Conservation (phyloP, 371 early-diverging fungal species). For the Mucor mucedo region DNA sequence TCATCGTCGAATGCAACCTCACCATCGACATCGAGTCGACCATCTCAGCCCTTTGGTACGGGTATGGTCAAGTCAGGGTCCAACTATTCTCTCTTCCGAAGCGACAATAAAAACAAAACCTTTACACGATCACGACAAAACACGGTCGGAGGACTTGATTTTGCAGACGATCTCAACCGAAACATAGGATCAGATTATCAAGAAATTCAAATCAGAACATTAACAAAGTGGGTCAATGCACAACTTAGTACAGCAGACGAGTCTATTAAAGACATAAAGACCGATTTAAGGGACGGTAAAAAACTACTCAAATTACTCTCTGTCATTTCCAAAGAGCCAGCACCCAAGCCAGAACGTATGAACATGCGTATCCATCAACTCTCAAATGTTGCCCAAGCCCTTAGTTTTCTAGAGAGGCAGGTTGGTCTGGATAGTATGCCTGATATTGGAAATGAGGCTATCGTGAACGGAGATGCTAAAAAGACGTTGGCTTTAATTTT, state of each 20-base stretch:
- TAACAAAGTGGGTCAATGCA: slow-evolving; percentile 85
- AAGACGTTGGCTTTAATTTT: slow-evolving; percentile 87
- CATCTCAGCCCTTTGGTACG: slow-evolving; percentile 16
- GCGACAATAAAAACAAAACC: slow-evolving; percentile 11
- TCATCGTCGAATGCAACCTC: slow-evolving; percentile 32
- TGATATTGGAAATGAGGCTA: slow-evolving; percentile 83
- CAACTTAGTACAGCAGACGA: slow-evolving; percentile 61
- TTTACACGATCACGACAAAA: slow-evolving; percentile 31
- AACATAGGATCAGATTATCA: slow-evolving; percentile 55
- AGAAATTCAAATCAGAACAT: slow-evolving; percentile 76
- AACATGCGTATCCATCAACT: slow-evolving; percentile 81
- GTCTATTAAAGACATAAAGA: slow-evolving; percentile 51
- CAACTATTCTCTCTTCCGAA: slow-evolving; percentile 29
- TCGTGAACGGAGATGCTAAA: slow-evolving; percentile 87
- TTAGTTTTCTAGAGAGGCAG: slow-evolving; percentile 69
- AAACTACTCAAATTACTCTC: slow-evolving; percentile 64
- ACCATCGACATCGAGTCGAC: slow-evolving; percentile 26
- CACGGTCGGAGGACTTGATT: slow-evolving; percentile 23
- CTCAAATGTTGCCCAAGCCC: slow-evolving; percentile 77
- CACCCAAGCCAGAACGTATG: slow-evolving; percentile 65
- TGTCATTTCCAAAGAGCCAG: slow-evolving; percentile 56
- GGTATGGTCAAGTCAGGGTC: slow-evolving; percentile 27
- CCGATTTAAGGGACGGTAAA: slow-evolving; percentile 70
- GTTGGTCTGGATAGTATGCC: slow-evolving; percentile 67
- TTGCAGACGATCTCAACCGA: slow-evolving; percentile 41